phyloP scores from a whole-genome alignment of 257 asterid genomes.

The Capsicum baccatum region DNA sequence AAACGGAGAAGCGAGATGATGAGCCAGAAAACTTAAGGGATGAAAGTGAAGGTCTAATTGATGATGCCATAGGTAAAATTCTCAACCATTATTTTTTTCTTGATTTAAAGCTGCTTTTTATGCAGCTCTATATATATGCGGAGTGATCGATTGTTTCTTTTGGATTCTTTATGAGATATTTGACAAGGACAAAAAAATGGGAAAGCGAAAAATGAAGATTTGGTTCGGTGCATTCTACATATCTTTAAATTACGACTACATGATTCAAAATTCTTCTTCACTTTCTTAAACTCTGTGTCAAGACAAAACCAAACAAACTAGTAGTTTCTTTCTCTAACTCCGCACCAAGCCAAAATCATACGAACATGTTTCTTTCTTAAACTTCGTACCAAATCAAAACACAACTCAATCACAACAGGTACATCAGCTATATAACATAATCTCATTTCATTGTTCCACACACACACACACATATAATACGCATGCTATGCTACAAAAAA shows the following conservation, averaged over 20 bases:
- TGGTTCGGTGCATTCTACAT: too few relatives aligned
- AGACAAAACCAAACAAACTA: too few relatives aligned
- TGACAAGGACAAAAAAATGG: too few relatives aligned
- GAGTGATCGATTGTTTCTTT: not conserved
- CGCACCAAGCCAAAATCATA: too few relatives aligned
- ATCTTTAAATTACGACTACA: too few relatives aligned
- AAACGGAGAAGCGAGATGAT: slow-evolving; percentile 47
- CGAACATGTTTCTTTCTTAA: too few relatives aligned
- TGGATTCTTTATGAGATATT: not conserved
- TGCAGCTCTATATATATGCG: slow-evolving; percentile 1
- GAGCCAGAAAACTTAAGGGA: slow-evolving; percentile 55
- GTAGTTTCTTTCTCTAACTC: too few relatives aligned
- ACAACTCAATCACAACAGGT: not conserved
- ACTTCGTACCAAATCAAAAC: not conserved
- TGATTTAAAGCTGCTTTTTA: slow-evolving; percentile 7
- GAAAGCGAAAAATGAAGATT: too few relatives aligned
- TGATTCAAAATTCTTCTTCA: too few relatives aligned
- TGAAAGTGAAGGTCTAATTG: slow-evolving; percentile 79
- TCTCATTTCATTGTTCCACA: not conserved
- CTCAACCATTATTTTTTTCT: slow-evolving; percentile 52
- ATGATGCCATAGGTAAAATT: slow-evolving; percentile 84
- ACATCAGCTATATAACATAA: not conserved
- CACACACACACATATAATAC: not conserved
- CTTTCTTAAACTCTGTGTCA: too few relatives aligned
- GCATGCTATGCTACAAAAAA: not conserved